Percentiles rank a stretch among this genome's conserved stretches.
phyloP scores from a whole-genome alignment of 192 early-diverging fungal species.

The Linnemannia elongata region DNA sequence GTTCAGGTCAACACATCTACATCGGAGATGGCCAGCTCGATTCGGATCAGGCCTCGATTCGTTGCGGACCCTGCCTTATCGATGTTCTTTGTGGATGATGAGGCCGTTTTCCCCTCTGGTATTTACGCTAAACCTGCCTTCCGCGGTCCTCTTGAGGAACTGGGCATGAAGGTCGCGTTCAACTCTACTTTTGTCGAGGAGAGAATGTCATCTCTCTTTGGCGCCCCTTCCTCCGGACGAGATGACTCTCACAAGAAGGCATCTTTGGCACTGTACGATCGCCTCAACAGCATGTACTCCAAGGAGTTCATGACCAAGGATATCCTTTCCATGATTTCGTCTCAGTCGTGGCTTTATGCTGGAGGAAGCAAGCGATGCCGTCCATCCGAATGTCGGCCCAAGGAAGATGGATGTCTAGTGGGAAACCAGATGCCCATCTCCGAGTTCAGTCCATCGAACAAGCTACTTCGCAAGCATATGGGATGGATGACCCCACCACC shows the following conservation, averaged over 20 bases:
- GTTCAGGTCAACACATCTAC: not conserved
- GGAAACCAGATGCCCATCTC: conserved; percentile 5
- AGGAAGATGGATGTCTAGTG: not conserved
- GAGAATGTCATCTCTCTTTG: not conserved
- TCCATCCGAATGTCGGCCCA: not conserved
- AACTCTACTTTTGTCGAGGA: not conserved
- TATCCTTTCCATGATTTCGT: not conserved
- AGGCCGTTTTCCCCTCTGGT: not conserved
- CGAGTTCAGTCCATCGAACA: not conserved
- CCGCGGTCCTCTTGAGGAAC: not conserved
- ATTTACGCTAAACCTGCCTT: not conserved
- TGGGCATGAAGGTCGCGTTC: not conserved
- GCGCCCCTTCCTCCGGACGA: not conserved
- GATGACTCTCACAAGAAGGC: not conserved
- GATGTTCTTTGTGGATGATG: not conserved
- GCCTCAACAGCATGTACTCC: not conserved
- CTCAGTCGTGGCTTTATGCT: not conserved
- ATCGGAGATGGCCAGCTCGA: not conserved
- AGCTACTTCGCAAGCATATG: not conserved
- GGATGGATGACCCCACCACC: conserved; percentile 23
- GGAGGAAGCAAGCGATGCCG: not conserved
- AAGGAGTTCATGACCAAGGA: not conserved
- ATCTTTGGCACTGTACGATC: not conserved
- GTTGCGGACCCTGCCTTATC: not conserved
- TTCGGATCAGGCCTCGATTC: not conserved